These are phyloP conservation scores for Pichia heedii DNA, from an alignment of 805 yeast genomes.

Conservation along the genomic window DNA sequence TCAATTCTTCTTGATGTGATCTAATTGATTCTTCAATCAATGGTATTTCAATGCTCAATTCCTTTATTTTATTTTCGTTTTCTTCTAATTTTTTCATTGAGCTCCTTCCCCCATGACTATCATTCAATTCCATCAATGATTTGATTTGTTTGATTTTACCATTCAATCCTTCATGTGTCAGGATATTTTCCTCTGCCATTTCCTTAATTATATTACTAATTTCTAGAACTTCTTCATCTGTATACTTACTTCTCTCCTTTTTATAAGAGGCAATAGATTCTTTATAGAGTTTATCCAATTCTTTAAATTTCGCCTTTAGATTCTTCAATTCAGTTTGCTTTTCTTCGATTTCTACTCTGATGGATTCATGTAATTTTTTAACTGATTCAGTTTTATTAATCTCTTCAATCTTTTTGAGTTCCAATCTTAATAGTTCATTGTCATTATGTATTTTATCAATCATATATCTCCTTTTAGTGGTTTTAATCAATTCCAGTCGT, in stretches of 20 bases:
- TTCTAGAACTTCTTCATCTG: constrained; percentile 32
- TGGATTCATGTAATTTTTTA: constrained; percentile 20
- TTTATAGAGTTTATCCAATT: constrained; percentile 17
- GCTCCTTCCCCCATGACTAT: constrained; percentile 21
- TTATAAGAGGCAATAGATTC: constrained; percentile 25
- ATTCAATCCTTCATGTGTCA: constrained; percentile 30
- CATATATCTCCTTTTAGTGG: not conserved
- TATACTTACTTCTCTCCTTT: constrained; percentile 27
- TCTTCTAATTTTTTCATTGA: constrained; percentile 25
- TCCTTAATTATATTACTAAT: constrained; percentile 29
- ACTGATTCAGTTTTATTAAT: constrained; percentile 26
- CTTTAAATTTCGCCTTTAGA: constrained; percentile 9
- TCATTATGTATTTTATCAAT: constrained; percentile 23
- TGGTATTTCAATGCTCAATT: constrained; percentile 34
- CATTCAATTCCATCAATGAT: constrained; percentile 29
- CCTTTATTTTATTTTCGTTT: constrained; percentile 31
- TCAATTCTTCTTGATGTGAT: constrained; percentile 23
- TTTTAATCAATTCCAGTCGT: not conserved
- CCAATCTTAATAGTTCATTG: constrained; percentile 16
- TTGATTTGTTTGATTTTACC: constrained; percentile 33
- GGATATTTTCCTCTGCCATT: constrained; percentile 26
- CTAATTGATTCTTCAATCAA: constrained; percentile 27
- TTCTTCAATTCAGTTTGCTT: constrained; percentile 15
- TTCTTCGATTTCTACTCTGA: constrained; percentile 22
- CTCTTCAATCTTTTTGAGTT: constrained; percentile 27